Conservation (phyloP, 257 asterid species). For the Nicotiana attenuata region DNA sequence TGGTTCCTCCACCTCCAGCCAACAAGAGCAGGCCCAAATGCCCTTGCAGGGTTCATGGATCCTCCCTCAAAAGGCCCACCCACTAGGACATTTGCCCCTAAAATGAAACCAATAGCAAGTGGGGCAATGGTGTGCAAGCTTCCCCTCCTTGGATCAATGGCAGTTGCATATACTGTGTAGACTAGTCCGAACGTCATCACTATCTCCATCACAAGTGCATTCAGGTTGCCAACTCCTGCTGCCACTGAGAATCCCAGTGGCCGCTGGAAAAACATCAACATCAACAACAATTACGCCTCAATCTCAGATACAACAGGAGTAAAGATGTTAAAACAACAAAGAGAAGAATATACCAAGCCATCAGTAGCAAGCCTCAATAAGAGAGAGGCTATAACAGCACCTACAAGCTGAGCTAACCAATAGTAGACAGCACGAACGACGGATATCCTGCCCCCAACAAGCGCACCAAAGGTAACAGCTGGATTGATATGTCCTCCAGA, state of each 20-base stretch:
- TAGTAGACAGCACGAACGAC: slow-evolving; percentile 70
- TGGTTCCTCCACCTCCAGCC: slow-evolving; percentile 96
- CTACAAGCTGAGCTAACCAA: slow-evolving; percentile 94
- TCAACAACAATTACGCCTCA: not conserved
- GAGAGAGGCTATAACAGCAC: slow-evolving; percentile 66
- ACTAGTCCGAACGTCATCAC: slow-evolving; percentile 73
- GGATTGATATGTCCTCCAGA: slow-evolving; percentile 95
- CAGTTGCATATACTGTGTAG: slow-evolving; percentile 71
- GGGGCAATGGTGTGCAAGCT: slow-evolving; percentile 78
- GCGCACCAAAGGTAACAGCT: slow-evolving; percentile 88
- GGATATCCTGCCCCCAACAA: slow-evolving; percentile 79
- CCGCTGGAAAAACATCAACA: slow-evolving; percentile 58
- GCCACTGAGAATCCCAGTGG: slow-evolving; percentile 77
- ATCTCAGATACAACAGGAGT: not conserved
- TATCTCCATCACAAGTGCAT: slow-evolving; percentile 77
- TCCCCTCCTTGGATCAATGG: slow-evolving; percentile 76
- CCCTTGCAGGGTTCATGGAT: slow-evolving; percentile 89
- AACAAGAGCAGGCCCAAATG: slow-evolving; percentile 84
- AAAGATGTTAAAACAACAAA: not conserved
- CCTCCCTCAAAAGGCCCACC: slow-evolving; percentile 96
- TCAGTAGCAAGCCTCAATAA: slow-evolving; percentile 55
- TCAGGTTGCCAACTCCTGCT: slow-evolving; percentile 50
- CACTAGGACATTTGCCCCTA: slow-evolving; percentile 75
- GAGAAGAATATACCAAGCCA: slow-evolving; percentile 43
- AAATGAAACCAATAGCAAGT: slow-evolving; percentile 78